phyloP scores from a whole-genome alignment of 176 grass and related monocot species.

The Chloris gayana region DNA sequence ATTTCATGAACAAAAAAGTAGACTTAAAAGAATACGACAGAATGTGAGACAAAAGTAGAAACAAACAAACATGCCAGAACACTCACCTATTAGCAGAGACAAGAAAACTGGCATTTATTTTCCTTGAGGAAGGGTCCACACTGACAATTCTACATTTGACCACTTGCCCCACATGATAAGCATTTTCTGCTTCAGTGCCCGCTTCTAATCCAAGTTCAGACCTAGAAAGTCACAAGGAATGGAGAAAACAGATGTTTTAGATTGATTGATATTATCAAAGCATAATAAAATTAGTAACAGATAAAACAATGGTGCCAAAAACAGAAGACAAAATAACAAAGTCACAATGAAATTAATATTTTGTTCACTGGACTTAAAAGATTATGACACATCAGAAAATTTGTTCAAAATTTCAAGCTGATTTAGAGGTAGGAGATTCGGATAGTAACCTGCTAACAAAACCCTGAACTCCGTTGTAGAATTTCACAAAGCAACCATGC shows the following conservation, averaged over 20 bases:
- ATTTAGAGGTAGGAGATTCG: slow-evolving; percentile 16
- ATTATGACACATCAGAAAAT: background rate
- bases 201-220: slow-evolving; percentile 87
- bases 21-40: slow-evolving; percentile 6
- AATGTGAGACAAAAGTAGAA: background rate
- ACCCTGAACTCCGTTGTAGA: slow-evolving; percentile 92
- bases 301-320: slow-evolving; percentile 23
- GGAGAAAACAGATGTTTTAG: slow-evolving; percentile 35
- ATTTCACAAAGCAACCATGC: slow-evolving; percentile 91
- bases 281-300: no score
- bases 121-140: slow-evolving; percentile 67
- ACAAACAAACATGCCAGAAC: slow-evolving; percentile 14
- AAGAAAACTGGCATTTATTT: slow-evolving; percentile 80
- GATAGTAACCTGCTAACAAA: slow-evolving; percentile 77
- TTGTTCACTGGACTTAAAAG: background rate
- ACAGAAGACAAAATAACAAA: background rate
- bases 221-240: slow-evolving; percentile 46
- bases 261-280: no score
- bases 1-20: background rate
- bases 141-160: slow-evolving; percentile 93
- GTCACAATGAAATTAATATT: background rate
- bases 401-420: background rate
- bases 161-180: slow-evolving; percentile 91
- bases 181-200: slow-evolving; percentile 75
- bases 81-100: slow-evolving; percentile 74